Evolutionary conservation across 2,329 filamentous ascomycete genomes (phyloP).

Genomic region (Colletotrichum sojae): DNA sequence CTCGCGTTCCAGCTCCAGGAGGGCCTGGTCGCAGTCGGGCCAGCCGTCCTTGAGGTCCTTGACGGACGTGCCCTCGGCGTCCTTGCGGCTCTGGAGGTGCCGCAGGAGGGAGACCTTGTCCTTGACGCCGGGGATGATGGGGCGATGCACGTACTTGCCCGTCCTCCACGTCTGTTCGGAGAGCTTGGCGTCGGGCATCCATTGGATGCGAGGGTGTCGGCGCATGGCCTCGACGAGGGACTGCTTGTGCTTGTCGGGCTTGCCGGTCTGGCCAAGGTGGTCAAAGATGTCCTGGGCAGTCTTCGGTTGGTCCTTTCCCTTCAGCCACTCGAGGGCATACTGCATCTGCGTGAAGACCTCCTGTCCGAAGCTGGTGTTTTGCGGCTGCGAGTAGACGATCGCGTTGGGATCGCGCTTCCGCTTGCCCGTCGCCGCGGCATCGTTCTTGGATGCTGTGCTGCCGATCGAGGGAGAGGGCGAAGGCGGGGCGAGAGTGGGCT

Average conservation of each 20-base stretch:
- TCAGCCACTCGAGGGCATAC: slow-evolving; percentile 88
- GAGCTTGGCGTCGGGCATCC: slow-evolving; percentile 69
- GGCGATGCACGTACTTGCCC: slow-evolving; percentile 86
- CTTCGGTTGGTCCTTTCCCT: slow-evolving; percentile 77
- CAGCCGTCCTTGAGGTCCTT: slow-evolving; percentile 97
- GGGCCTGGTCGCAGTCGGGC: slow-evolving; percentile 84
- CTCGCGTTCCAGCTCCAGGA: slow-evolving; percentile 82
- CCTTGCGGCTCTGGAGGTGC: slow-evolving; percentile 85
- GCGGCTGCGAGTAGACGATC: slow-evolving; percentile 81
- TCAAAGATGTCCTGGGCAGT: slow-evolving; percentile 83
- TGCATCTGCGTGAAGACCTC: slow-evolving; percentile 90
- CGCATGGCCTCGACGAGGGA: slow-evolving; percentile 78
- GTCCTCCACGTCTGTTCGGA: slow-evolving; percentile 76
- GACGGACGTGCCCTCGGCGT: slow-evolving; percentile 84
- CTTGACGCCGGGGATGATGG: slow-evolving; percentile 84
- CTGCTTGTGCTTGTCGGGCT: slow-evolving; percentile 72
- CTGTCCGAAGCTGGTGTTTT: slow-evolving; percentile 80
- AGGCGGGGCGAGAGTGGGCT: slow-evolving; percentile 66
- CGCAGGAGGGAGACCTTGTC: slow-evolving; percentile 82
- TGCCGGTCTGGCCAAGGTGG: slow-evolving; percentile 80
- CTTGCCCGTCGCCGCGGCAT: slow-evolving; percentile 76
- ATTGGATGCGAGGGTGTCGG: slow-evolving; percentile 72
- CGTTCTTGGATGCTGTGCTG: slow-evolving; percentile 62
- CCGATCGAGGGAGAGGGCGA: slow-evolving; percentile 74
- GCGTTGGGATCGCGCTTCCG: slow-evolving; percentile 69